phyloP scores from a whole-genome alignment of 805 yeast species.

The Kuraishia cidri region DNA sequence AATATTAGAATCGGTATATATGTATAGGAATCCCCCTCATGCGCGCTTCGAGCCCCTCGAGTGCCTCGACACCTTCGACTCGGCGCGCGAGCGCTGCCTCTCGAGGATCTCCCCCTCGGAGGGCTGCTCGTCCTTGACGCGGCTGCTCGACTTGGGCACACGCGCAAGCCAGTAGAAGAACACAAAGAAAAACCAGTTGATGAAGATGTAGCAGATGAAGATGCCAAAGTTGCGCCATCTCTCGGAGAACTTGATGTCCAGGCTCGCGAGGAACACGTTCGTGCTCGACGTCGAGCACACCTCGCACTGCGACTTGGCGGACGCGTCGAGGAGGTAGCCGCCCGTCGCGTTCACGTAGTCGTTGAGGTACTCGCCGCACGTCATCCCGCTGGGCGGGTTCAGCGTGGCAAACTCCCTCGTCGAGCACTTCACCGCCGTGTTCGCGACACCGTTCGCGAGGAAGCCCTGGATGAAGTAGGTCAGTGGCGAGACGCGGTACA shows the following conservation, averaged over 20 bases:
- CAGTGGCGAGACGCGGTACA: constrained; percentile 67
- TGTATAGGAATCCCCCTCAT: not conserved
- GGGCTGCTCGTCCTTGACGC: constrained; percentile 6
- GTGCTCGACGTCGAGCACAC: constrained; percentile 54
- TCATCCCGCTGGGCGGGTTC: constrained; percentile 42
- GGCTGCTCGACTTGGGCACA: constrained; percentile 6
- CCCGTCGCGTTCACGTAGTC: constrained; percentile 26
- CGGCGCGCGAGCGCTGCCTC: not conserved
- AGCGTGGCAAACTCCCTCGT: constrained; percentile 35
- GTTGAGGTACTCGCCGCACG: constrained; percentile 48
- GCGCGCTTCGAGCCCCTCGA: not conserved
- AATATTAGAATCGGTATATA: not conserved
- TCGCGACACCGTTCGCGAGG: constrained; percentile 47
- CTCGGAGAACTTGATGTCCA: constrained; percentile 27
- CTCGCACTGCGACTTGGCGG: constrained; percentile 43
- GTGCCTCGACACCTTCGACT: not conserved
- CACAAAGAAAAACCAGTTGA: constrained; percentile 25
- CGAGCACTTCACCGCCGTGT: constrained; percentile 36
- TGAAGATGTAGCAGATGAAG: constrained; percentile 33
- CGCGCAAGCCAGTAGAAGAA: constrained; percentile 21
- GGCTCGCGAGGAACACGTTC: constrained; percentile 43
- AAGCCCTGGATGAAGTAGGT: constrained; percentile 55
- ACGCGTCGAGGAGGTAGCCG: constrained; percentile 35
- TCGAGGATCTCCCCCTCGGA: not conserved
- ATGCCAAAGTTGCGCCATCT: constrained; percentile 55